Conservation (phyloP, 2,329 filamentous ascomycete species). For the Apiospora phragmitis region DNA sequence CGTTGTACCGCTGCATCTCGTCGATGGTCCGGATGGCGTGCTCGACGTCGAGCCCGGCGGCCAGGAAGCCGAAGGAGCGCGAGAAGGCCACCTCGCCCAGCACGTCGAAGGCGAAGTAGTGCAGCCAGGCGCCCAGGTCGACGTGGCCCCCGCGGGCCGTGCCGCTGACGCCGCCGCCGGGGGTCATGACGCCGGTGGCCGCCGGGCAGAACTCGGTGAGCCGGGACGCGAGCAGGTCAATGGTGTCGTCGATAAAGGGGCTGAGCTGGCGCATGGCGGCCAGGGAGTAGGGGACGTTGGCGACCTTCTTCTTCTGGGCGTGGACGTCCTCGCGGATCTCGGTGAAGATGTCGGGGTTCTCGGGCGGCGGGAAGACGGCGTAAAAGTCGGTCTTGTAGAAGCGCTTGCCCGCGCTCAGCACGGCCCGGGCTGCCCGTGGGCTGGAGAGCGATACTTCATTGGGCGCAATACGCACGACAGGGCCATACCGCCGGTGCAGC, state of each 20-base stretch:
- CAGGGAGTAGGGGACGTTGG: slow-evolving; percentile 54
- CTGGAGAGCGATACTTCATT: slow-evolving; percentile 49
- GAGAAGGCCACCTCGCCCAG: slow-evolving; percentile 54
- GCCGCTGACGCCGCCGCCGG: background rate
- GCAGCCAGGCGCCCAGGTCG: slow-evolving; percentile 49
- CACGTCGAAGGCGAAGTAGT: slow-evolving; percentile 48
- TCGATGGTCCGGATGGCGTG: slow-evolving; percentile 53
- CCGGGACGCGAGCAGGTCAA: slow-evolving; percentile 44
- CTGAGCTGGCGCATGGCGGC: slow-evolving; percentile 52
- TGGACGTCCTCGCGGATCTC: slow-evolving; percentile 56
- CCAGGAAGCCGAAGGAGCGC: slow-evolving; percentile 53
- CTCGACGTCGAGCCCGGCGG: slow-evolving; percentile 50
- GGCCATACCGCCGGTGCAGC: slow-evolving; percentile 47
- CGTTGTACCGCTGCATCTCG: slow-evolving; percentile 52
- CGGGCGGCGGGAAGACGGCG: slow-evolving; percentile 53
- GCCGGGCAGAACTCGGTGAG: slow-evolving; percentile 40
- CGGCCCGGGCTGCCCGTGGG: slow-evolving; percentile 43
- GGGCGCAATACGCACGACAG: slow-evolving; percentile 50
- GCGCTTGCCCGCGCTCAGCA: slow-evolving; percentile 50
- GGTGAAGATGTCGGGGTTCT: slow-evolving; percentile 60
- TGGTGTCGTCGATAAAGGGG: slow-evolving; percentile 52
- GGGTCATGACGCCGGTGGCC: slow-evolving; percentile 17
- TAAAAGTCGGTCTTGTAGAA: slow-evolving; percentile 57
- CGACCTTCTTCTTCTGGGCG: slow-evolving; percentile 54
- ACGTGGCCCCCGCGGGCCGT: slow-evolving; percentile 23